Base-by-base conservation (phyloP, 495 filamentous ascomycete species). In the Aspergillus diversus region DNA sequence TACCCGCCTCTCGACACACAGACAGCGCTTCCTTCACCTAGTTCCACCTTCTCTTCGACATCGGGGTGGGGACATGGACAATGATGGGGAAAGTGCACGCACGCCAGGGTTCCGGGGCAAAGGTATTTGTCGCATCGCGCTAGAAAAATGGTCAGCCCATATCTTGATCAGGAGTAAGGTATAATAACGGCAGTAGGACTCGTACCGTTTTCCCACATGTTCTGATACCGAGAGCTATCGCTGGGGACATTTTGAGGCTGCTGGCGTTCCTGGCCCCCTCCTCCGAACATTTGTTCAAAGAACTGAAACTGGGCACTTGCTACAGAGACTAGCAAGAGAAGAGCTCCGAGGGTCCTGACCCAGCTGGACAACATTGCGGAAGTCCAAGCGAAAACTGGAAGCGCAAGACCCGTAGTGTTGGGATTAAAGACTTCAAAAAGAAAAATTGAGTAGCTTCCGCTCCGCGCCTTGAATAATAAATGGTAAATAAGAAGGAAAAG, bases 11-110 rank as follows among this genome's bases (percentile, higher is more conserved):
- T 92, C 32, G 87, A 91, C 5, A 90, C 83, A 73, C 93, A 97
- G 65, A 93, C 79, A 13, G 90, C 83, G 67, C 87, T 90, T 9
- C 93, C 93, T 12, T 94, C 90, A 15, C 87, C 90, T 37, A 95
- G 77, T 75, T 97, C 93, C 57, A 93, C 85, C 69, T 97, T 97
- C 69, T 97, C 92, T 72, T 96, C 90, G 50, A 90, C 82, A 15
- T 80, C 77, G 7, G 91, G 89, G 78, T 90, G 93, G 3, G 92
- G 81, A 75, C 93, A 97, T 7, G 93, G 93, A 73, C 93, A 97
- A 76, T 97, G 93, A 75, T 96, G 92, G 7, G 93, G 92, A 81
- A 96, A 92, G 71, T 91, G 87, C 3, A 97, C 93, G 79, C 93
- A 97, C 6, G 92, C 89, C 31, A 97, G 84, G 5, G 92, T 97